These are phyloP conservation scores for Skeletonema grethae DNA, from an alignment of 108 stramenopile genomes.

Conservation along the genomic window DNA sequence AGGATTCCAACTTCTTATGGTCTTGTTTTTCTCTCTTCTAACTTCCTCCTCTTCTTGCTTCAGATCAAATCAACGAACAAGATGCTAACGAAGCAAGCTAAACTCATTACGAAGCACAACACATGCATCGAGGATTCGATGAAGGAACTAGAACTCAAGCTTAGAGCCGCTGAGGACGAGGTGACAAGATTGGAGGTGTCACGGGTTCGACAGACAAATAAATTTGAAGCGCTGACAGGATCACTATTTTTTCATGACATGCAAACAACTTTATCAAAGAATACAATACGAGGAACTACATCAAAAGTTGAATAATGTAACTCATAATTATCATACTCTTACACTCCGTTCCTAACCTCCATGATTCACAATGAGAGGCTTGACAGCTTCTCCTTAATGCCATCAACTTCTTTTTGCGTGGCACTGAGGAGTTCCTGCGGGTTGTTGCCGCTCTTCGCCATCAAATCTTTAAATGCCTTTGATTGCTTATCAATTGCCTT, in stretches of 20 bases:
- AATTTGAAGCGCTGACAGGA: background rate
- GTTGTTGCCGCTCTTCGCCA: slow-evolving; percentile 47
- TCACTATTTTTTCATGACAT: background rate
- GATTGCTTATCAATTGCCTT: slow-evolving; percentile 52
- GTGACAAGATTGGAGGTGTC: background rate
- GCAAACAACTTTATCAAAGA: background rate
- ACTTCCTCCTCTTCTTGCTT: background rate
- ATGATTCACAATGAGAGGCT: slow-evolving; percentile 34
- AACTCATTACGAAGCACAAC: background rate
- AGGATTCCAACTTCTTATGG: background rate
- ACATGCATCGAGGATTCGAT: slow-evolving; percentile 2
- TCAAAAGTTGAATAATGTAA: background rate
- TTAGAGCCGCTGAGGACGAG: background rate
- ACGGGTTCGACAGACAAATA: background rate
- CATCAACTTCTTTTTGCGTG: slow-evolving; percentile 42
- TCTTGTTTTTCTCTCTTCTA: background rate
- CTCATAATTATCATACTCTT: background rate
- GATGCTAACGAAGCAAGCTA: slow-evolving; percentile 1
- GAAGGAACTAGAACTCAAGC: background rate
- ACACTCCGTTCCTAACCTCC: background rate
- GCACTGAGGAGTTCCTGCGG: slow-evolving; percentile 49
- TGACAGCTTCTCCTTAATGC: slow-evolving; percentile 39
- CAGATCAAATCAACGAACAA: slow-evolving; percentile 6
- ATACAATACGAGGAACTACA: background rate
- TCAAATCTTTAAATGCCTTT: slow-evolving; percentile 46